Base-by-base conservation (phyloP, 768 basidiomycete genomes). In the Collybia sordida region DNA sequence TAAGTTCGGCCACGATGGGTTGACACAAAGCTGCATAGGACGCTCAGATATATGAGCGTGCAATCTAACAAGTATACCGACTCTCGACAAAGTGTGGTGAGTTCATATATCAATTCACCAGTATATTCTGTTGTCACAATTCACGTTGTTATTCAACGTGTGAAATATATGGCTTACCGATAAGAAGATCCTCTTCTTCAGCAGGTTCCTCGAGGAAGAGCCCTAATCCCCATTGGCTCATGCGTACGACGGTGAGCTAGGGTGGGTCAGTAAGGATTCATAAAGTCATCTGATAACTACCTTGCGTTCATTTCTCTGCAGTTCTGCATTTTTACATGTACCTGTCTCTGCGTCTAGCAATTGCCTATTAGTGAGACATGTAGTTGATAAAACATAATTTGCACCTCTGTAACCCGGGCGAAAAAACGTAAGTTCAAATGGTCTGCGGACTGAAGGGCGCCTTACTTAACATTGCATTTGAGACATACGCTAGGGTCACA, bases 401-500 rank as follows among this genome's bases (percentile, higher is more conserved):
- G 6, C 21, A 64, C 63, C 60, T 65, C 63, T 68, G 41, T 6
- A 34, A 44, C n/a, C n/a, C n/a, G 43, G 36, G 47, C 18, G 39
- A 4, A 45, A 14, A 39, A 39, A 40, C 37, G 11, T 48, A 11
- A 49, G 21, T 45, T 12, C 18, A 25, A 36, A 18, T 14, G 42
- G 14, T 11, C 42, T 41, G 17, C 6, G 36, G 34, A 42, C 7
- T 21, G 47, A 19, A 41, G 27, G 12, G 49, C 6, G 17, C 67
- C 74, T 55, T 38, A 83, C 82, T 61, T 74, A 47, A 75, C 70
- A 52, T 71, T 66, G 59, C 86, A 86, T 11, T 67, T 67, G 9
- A 57, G 5, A 52, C 88, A 90, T 7, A 87, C 50, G 28, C 82
- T 81, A 2, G 86, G 85, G 62, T 88, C 85, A 51, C 88, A 90